These are phyloP conservation scores for Lanmaoa pseudosensibilis DNA, from an alignment of 768 basidiomycete species.

Conservation along the genomic window DNA sequence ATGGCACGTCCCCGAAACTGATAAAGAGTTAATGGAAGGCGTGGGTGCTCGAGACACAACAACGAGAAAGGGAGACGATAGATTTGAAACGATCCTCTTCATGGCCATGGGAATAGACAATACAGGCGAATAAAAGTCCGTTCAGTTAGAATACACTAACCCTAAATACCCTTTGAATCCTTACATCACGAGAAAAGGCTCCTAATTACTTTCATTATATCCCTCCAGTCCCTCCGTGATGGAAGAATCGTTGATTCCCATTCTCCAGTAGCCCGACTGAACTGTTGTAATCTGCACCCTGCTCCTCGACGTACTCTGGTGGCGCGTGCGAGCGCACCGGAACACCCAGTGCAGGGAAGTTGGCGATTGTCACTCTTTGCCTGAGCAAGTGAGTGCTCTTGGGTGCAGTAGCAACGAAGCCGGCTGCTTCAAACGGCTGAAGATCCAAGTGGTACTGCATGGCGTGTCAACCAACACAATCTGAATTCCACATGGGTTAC, in stretches of 20 bases:
- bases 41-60: conserved; percentile 49
- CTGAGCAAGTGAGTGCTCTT: conserved; percentile 36
- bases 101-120: conserved; percentile 32
- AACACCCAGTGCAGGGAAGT: conserved; percentile 41
- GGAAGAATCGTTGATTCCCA: conserved; percentile 52
- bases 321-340: conserved; percentile 48
- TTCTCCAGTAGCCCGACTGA: conserved; percentile 54
- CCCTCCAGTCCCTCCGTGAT: conserved; percentile 18
- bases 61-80: conserved; percentile 57
- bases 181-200: neutral
- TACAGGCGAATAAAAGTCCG: conserved; percentile 1
- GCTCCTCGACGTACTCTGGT: conserved; percentile 47
- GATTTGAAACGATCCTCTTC: conserved; percentile 66
- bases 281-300: conserved; percentile 49
- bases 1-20: conserved; percentile 54
- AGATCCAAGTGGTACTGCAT: conserved; percentile 46
- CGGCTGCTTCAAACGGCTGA: conserved; percentile 42
- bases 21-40: conserved; percentile 58
- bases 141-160: neutral
- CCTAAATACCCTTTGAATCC: neutral
- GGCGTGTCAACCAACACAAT: conserved; percentile 15
- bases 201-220: neutral
- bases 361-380: conserved; percentile 42
- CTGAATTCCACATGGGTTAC: neutral
- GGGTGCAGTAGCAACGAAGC: conserved; percentile 36